Evolutionary conservation across 2,329 filamentous ascomycete species (phyloP).

Genomic region (Dothideomycetes sp.): DNA sequence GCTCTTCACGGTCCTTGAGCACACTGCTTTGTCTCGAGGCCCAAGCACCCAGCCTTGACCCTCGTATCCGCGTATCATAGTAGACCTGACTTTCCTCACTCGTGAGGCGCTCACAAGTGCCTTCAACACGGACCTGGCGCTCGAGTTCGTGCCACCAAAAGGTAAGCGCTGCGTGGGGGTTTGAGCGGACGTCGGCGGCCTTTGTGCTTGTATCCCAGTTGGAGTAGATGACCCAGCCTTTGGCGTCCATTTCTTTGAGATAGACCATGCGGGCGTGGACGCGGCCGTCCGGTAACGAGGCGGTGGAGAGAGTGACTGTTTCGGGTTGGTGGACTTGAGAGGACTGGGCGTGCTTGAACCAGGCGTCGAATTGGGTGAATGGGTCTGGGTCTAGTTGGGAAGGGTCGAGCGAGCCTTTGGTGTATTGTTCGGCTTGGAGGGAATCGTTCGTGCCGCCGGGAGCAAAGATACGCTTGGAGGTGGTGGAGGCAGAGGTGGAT

Average conservation of each 20-base stretch:
- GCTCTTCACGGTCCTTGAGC: slow-evolving; percentile 54
- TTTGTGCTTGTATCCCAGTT: slow-evolving; percentile 75
- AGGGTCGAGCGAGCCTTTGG: slow-evolving; percentile 49
- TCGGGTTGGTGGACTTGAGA: slow-evolving; percentile 64
- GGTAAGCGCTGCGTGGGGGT: slow-evolving; percentile 69
- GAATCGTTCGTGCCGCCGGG: slow-evolving; percentile 48
- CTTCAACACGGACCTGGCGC: slow-evolving; percentile 85
- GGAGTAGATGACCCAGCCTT: slow-evolving; percentile 82
- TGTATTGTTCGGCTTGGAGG: slow-evolving; percentile 67
- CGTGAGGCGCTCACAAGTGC: slow-evolving; percentile 54
- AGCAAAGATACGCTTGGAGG: slow-evolving; percentile 42
- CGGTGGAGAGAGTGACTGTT: slow-evolving; percentile 78
- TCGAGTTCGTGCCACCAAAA: slow-evolving; percentile 87
- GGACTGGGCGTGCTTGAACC: slow-evolving; percentile 68
- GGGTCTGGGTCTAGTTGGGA: slow-evolving; percentile 54
- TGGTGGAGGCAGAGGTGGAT: slow-evolving; percentile 2
- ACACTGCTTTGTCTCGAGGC: slow-evolving; percentile 80
- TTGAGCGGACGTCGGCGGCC: slow-evolving; percentile 57
- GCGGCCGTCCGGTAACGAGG: slow-evolving; percentile 68
- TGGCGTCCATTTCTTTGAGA: slow-evolving; percentile 80
- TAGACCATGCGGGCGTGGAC: slow-evolving; percentile 83
- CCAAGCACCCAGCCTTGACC: slow-evolving; percentile 83
- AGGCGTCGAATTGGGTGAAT: slow-evolving; percentile 74
- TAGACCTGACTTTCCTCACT: slow-evolving; percentile 60
- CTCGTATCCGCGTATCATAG: slow-evolving; percentile 58